A percentile compares a stretch with the other conserved stretches of the same genome.
Evolutionary conservation across 2,329 filamentous ascomycete genomes (phyloP).

Genomic region (Mycosphaerella sp.): DNA sequence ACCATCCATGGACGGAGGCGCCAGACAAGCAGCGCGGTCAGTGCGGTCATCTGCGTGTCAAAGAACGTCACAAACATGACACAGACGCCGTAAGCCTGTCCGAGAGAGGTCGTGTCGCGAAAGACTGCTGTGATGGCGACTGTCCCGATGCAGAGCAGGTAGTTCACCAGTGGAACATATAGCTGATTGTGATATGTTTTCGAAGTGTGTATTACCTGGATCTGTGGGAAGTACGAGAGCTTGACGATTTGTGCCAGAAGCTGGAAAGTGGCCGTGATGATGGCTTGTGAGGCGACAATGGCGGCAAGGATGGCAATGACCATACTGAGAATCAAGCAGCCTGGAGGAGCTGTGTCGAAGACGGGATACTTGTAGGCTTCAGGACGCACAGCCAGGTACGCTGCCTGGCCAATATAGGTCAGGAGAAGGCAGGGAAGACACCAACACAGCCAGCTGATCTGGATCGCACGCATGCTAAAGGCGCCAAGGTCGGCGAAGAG

Average conservation of each 20-base stretch:
- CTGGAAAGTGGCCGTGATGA: constrained; percentile 65
- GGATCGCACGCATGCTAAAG: constrained; percentile 57
- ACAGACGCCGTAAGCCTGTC: constrained; percentile 72
- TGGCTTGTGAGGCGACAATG: constrained; percentile 69
- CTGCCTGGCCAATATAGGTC: constrained; percentile 67
- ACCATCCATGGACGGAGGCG: constrained; percentile 55
- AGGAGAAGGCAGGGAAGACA: constrained; percentile 61
- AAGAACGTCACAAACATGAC: constrained; percentile 75
- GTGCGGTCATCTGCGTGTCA: constrained; percentile 64
- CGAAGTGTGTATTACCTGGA: constrained; percentile 66
- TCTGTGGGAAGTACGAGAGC: constrained; percentile 63
- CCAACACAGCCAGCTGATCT: constrained; percentile 64
- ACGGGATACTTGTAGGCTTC: constrained; percentile 66
- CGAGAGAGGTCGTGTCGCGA: constrained; percentile 54
- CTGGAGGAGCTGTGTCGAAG: constrained; percentile 62
- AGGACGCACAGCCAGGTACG: constrained; percentile 56
- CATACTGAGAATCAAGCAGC: constrained; percentile 61
- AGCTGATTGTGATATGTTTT: constrained; percentile 65
- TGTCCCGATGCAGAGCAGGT: constrained; percentile 67
- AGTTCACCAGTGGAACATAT: constrained; percentile 70
- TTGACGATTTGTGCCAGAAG: constrained; percentile 65
- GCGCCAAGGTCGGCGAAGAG: constrained; percentile 72
- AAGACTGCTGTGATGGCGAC: constrained; percentile 60
- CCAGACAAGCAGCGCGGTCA: constrained; percentile 70
- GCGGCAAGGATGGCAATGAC: constrained; percentile 61